Conservation (phyloP, 306 rosid species). For the Fragaria nilgerrensis region DNA sequence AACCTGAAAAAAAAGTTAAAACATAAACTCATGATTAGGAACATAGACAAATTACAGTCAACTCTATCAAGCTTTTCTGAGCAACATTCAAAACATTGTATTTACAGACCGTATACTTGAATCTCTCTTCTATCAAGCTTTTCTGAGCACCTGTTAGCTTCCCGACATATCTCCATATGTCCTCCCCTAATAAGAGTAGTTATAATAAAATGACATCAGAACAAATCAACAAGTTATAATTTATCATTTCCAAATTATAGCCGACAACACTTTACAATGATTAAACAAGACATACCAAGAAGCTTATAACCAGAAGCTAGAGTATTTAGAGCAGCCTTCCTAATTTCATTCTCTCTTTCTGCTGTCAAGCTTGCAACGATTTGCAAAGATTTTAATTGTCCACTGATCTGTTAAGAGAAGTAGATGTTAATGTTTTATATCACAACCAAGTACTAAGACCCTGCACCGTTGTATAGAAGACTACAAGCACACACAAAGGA, state of each 20-base stretch:
- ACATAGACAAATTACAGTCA: neutral
- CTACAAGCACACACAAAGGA: neutral
- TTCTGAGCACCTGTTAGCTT: conserved; percentile 96
- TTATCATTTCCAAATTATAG: neutral
- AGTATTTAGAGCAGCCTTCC: conserved; percentile 96
- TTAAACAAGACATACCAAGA: conserved; percentile 65
- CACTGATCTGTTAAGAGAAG: conserved; percentile 61
- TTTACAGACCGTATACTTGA: conserved; percentile 88
- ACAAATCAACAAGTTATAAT: neutral
- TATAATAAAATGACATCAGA: conserved; percentile 13
- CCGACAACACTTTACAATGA: neutral
- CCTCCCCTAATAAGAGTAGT: conserved; percentile 60
- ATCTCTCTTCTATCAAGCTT: conserved; percentile 96
- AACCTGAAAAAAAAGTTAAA: conserved; percentile 41
- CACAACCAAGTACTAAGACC: neutral
- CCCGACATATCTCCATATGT: conserved; percentile 96
- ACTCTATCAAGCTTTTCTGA: neutral
- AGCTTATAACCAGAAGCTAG: conserved; percentile 97
- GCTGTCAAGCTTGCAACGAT: conserved; percentile 93
- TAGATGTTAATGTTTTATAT: conserved; percentile 17
- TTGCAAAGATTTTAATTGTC: conserved; percentile 91
- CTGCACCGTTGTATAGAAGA: neutral
- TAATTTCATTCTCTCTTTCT: conserved; percentile 90
- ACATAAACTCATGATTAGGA: conserved; percentile 13
- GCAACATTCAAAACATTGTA: conserved; percentile 3